These are phyloP conservation scores for Durusdinium trenchii DNA, from an alignment of 73 alveolate genomes.

Conservation along the genomic window DNA sequence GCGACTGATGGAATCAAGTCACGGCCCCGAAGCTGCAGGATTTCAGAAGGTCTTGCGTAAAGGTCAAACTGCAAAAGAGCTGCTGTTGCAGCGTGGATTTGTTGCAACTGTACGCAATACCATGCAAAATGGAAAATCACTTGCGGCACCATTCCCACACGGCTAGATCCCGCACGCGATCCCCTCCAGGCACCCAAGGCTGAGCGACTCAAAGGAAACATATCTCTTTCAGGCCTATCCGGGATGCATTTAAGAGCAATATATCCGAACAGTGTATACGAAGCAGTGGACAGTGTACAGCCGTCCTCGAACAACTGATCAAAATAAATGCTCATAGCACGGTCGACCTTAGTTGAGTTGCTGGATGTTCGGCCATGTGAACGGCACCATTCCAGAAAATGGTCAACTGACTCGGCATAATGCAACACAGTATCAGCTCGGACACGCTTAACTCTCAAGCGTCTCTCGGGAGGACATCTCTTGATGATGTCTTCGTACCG, in stretches of 20 bases:
- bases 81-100: neutral
- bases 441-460: neutral
- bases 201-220: neutral
- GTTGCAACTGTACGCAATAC: neutral
- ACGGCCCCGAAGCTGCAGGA: neutral
- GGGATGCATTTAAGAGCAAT: neutral
- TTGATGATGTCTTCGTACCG: neutral
- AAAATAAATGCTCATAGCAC: neutral
- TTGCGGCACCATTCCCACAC: neutral
- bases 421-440: neutral
- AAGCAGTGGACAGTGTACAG: neutral
- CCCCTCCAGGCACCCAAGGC: neutral
- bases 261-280: neutral
- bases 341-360: neutral
- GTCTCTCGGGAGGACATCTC: neutral
- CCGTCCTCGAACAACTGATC: neutral
- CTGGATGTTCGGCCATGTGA: neutral
- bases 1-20: neutral
- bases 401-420: neutral
- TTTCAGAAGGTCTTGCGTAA: neutral
- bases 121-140: neutral
- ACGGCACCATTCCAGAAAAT: neutral
- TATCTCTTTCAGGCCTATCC: neutral
- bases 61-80: neutral
- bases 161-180: neutral